These are phyloP conservation scores for Aspergillus unguis DNA, from an alignment of 2,329 filamentous ascomycete species.

Conservation along the genomic window DNA sequence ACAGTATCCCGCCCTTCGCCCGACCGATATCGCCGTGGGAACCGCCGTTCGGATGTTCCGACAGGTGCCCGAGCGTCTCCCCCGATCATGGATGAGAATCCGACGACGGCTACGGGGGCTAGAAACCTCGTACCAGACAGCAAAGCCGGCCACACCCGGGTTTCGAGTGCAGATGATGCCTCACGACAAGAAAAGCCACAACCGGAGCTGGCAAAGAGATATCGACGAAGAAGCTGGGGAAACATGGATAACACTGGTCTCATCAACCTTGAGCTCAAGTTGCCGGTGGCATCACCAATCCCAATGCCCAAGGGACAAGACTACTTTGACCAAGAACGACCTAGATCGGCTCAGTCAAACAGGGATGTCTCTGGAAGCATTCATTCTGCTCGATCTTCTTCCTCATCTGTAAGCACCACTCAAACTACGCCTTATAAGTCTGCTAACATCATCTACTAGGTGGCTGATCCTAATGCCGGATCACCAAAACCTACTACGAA, in stretches of 20 bases:
- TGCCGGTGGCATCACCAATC: slow-evolving; percentile 32
- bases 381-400: slow-evolving; percentile 51
- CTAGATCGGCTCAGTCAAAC: slow-evolving; percentile 40
- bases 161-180: slow-evolving; percentile 67
- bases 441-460: slow-evolving; percentile 14
- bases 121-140: slow-evolving; percentile 30
- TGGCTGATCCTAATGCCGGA: slow-evolving; percentile 22
- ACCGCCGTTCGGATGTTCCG: slow-evolving; percentile 53
- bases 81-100: slow-evolving; percentile 41
- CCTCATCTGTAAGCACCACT: slow-evolving; percentile 59
- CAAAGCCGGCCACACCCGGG: slow-evolving; percentile 53
- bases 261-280: slow-evolving; percentile 33
- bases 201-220: slow-evolving; percentile 69
- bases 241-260: slow-evolving; percentile 52
- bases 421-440: no score
- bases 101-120: slow-evolving; percentile 16
- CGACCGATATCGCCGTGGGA: slow-evolving; percentile 75
- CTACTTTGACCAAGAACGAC: slow-evolving; percentile 32
- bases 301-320: slow-evolving; percentile 34
- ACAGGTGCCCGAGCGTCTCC: slow-evolving; percentile 15
- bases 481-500: slow-evolving; percentile 44
- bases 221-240: slow-evolving; percentile 79
- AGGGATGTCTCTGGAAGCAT: slow-evolving; percentile 65
- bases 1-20: slow-evolving; percentile 66
- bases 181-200: slow-evolving; percentile 51